phyloP scores from a whole-genome alignment of 495 filamentous ascomycete genomes.

The Gamarada debralockiae region DNA sequence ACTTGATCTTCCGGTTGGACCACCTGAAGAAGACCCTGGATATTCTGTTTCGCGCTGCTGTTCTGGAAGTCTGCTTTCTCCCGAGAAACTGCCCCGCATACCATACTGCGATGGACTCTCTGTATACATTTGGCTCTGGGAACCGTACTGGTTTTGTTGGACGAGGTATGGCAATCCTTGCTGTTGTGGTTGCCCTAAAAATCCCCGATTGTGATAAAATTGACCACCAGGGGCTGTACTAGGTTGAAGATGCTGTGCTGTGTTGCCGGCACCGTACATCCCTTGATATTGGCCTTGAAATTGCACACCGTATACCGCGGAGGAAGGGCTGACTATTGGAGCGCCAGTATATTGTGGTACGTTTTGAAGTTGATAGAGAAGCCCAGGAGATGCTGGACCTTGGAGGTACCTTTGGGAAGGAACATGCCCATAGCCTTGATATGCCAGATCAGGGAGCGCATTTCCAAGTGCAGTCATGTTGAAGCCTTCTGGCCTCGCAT shows the following conservation, averaged over 20 bases:
- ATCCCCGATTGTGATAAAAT: slow-evolving; percentile 18
- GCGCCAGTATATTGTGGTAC: slow-evolving; percentile 40
- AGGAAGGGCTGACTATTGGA: slow-evolving; percentile 32
- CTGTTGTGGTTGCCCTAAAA: slow-evolving; percentile 12
- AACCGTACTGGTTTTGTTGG: slow-evolving; percentile 8
- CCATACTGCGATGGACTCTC: slow-evolving; percentile 11
- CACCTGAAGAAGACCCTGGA: not conserved
- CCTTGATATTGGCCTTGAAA: slow-evolving; percentile 19
- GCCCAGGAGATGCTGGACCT: slow-evolving; percentile 32
- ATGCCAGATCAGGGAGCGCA: slow-evolving; percentile 20
- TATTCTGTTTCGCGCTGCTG: slow-evolving; percentile 14
- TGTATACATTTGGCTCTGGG: slow-evolving; percentile 15
- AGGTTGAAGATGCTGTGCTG: not conserved
- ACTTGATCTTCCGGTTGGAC: slow-evolving; percentile 2
- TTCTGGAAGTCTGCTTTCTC: slow-evolving; percentile 2
- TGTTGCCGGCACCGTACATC: slow-evolving; percentile 15
- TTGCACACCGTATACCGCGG: slow-evolving; percentile 30
- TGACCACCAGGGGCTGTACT: slow-evolving; percentile 6
- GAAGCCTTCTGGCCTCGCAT: slow-evolving; percentile 14
- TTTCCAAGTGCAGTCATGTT: slow-evolving; percentile 17
- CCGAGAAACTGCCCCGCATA: slow-evolving; percentile 6
- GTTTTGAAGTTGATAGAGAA: slow-evolving; percentile 41
- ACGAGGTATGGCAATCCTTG: slow-evolving; percentile 12
- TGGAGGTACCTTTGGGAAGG: slow-evolving; percentile 36
- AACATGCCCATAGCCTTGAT: slow-evolving; percentile 16